Percentiles rank a stretch among this genome's conserved stretches.
Conservation (phyloP, 1,284 basidiomycete species). For the Quambalaria eucalypti region DNA sequence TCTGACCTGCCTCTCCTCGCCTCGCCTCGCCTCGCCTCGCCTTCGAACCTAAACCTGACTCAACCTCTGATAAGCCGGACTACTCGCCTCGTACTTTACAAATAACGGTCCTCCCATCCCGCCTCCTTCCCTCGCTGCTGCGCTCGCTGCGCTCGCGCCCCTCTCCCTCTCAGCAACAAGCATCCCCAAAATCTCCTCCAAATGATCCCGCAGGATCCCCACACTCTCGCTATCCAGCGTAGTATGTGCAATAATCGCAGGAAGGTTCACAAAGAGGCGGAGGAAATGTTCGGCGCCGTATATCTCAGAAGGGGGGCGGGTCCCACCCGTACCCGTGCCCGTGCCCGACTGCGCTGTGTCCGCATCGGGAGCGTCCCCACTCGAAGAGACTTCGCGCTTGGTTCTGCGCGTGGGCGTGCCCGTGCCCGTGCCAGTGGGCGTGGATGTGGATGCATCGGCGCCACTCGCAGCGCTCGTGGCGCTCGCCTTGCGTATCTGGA, state of each 20-base stretch:
- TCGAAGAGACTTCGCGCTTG: neutral
- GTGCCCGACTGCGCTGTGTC: constrained; percentile 66
- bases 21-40: neutral
- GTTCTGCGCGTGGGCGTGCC: neutral
- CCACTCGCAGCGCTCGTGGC: constrained; percentile 49
- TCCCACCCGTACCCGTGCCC: constrained; percentile 92
- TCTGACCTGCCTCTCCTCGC: neutral
- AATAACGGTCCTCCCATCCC: too few relatives aligned
- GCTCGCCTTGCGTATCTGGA: constrained; percentile 67
- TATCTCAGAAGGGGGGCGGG: too few relatives aligned
- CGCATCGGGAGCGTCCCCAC: neutral
- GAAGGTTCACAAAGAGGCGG: constrained; percentile 51
- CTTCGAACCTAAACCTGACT: neutral
- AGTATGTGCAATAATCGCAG: constrained; percentile 73
- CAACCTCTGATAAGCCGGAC: neutral
- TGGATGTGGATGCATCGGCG: neutral
- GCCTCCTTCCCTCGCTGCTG: too few relatives aligned
- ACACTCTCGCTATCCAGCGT: constrained; percentile 85
- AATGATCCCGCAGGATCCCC: constrained; percentile 72
- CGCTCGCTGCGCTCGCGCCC: too few relatives aligned
- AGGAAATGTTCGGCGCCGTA: constrained; percentile 41
- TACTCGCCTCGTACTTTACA: neutral
- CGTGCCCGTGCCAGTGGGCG: neutral
- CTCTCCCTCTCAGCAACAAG: constrained; percentile 60
- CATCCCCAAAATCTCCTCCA: constrained; percentile 72